Evolutionary conservation across 257 asterid species (phyloP), one percentile per base, ranked within the genome.

Genomic region (Salvia rosmarinus): DNA sequence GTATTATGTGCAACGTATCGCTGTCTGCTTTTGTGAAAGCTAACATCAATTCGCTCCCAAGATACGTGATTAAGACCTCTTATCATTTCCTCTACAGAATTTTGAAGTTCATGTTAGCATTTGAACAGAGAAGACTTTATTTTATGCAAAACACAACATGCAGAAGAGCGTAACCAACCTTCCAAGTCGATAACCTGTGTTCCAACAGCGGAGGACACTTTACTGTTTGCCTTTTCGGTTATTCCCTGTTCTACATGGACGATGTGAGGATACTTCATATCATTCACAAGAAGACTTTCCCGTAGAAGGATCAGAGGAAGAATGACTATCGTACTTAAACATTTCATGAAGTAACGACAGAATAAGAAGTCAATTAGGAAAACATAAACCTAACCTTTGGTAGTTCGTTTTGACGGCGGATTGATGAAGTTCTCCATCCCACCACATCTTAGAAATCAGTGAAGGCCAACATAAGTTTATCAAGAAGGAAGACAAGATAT

Each of bases 391-490:
- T 52, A 21, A 89, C 96, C 94, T 82, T 82, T 66, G 96, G 98
- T 68, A 92, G 95, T 74, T 92, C 98, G 63, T 84, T 61, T 61
- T 75, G 95, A 61, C 96, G 96, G 66, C 98, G 94, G 60, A 92
- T 92, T 61, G 98, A 92, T 40, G 98, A 90, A 37, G 98, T 92
- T 80, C 98, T 84, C 98, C 98, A 92, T 73, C 98, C 98, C 82
- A 92, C 98, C 83, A 92, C 82, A 67, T 88, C 98, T 92, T 73
- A 78, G 66, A 56, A 77, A 70, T 49, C 25, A 56, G 85, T 91
- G 55, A 89, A 82, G 88, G 88, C 59, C 75, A 75, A 77, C 78
- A 78, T 51, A 72, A 43, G 40, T 61, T 68, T 30, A 60, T 66
- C 51, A 69, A 17, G 40, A 55, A 17, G 56, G 9, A 25, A 25